Conservation (phyloP, 495 filamentous ascomycete species). For the Penicillium malachiteum region DNA sequence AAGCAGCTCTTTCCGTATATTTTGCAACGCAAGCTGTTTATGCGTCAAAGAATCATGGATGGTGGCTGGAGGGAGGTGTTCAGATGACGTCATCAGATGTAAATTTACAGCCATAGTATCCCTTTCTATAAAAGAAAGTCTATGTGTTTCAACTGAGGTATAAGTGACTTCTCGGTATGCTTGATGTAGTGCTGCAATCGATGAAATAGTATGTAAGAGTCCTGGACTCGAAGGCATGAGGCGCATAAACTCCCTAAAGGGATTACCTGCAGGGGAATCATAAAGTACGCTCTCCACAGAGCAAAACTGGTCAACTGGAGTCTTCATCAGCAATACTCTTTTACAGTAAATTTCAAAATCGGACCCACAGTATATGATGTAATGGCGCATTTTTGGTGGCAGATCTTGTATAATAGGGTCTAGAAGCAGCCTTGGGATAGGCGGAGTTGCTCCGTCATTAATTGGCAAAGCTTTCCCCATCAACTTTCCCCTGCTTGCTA, state of each 20-base stretch:
- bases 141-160: slow-evolving; percentile 1
- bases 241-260: slow-evolving; percentile 22
- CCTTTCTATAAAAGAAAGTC: slow-evolving; percentile 1
- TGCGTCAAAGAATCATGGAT: not conserved
- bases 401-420: slow-evolving; percentile 18
- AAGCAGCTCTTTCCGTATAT: not conserved
- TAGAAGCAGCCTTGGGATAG: slow-evolving; percentile 8
- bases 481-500: slow-evolving; percentile 21
- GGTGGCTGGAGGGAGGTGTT: not conserved
- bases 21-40: not conserved
- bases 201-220: slow-evolving; percentile 16
- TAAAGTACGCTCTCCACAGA: not conserved
- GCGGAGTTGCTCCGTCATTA: not conserved
- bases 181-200: slow-evolving; percentile 19
- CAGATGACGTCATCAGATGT: not conserved
- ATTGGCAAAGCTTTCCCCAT: slow-evolving; percentile 17
- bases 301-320: not conserved
- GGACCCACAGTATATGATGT: not conserved
- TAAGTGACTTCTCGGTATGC: slow-evolving; percentile 9
- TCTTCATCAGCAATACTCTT: not conserved
- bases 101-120: not conserved
- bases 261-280: slow-evolving; percentile 9
- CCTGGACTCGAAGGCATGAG: slow-evolving; percentile 18
- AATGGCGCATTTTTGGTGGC: not conserved
- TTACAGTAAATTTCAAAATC: not conserved